Percentiles rank a stretch among this genome's conserved stretches.
phyloP scores from a whole-genome alignment of 2,329 filamentous ascomycete species.

The Mycocentrospora acerina region DNA sequence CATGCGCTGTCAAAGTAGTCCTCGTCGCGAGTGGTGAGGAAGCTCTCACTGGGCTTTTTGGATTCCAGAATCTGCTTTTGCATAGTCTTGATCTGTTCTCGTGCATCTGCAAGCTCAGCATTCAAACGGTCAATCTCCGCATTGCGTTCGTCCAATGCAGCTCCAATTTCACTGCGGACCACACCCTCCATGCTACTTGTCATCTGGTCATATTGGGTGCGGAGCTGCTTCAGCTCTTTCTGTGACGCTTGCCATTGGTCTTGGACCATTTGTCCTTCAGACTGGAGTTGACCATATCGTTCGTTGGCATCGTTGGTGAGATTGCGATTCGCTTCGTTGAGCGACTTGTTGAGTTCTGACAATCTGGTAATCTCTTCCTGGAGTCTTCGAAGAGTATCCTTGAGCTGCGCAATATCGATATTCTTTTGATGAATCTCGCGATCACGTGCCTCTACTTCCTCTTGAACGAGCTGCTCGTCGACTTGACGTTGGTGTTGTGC shows the following conservation, averaged over 20 bases:
- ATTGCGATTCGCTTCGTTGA: constrained; percentile 75
- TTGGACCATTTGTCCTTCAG: constrained; percentile 60
- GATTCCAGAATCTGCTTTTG: constrained; percentile 61
- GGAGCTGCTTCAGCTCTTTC: constrained; percentile 69
- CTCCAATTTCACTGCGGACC: constrained; percentile 62
- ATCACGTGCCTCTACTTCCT: constrained; percentile 64
- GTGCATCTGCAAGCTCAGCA: constrained; percentile 72
- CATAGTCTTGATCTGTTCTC: constrained; percentile 60
- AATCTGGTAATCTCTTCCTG: constrained; percentile 80
- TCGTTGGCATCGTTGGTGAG: constrained; percentile 75
- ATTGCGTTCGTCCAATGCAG: constrained; percentile 77
- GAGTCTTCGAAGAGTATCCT: constrained; percentile 74
- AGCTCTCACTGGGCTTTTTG: constrained; percentile 64
- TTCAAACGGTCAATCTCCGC: constrained; percentile 77
- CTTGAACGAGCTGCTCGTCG: constrained; percentile 50
- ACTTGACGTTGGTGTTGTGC: constrained; percentile 56
- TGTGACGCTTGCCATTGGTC: constrained; percentile 60
- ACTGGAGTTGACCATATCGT: constrained; percentile 67
- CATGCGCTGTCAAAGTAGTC: constrained; percentile 95
- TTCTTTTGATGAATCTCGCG: constrained; percentile 78
- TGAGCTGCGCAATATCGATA: constrained; percentile 80
- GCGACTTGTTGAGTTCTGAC: constrained; percentile 77
- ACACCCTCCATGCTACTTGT: constrained; percentile 64
- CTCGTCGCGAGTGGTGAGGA: constrained; percentile 80
- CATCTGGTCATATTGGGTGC: constrained; percentile 62